Conservation (phyloP, 805 yeast species). For the Pichia nanzhaoensis region DNA sequence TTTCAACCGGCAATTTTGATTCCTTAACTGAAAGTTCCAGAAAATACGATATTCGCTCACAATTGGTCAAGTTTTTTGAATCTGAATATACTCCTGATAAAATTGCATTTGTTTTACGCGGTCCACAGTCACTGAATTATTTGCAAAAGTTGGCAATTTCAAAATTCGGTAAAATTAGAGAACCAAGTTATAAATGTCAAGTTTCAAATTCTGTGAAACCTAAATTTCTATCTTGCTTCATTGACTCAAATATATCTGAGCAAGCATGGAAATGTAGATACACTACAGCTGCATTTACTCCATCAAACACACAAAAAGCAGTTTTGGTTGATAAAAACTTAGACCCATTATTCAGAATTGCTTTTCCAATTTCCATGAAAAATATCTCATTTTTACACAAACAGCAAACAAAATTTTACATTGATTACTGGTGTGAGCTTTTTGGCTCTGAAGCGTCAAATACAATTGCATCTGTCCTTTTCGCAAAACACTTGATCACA, state of each 20-base stretch:
- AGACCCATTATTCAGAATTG: conserved; percentile 35
- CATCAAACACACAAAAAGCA: conserved; percentile 19
- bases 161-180: conserved; percentile 34
- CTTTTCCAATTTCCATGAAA: conserved; percentile 29
- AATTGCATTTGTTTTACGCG: conserved; percentile 53
- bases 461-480: conserved; percentile 40
- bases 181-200: neutral
- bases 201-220: neutral
- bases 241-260: conserved; percentile 9
- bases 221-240: no score
- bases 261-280: conserved; percentile 20
- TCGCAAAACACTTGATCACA: conserved; percentile 30
- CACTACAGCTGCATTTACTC: conserved; percentile 22
- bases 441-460: conserved; percentile 57
- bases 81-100: conserved; percentile 39
- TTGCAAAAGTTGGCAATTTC: conserved; percentile 45
- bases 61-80: conserved; percentile 35
- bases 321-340: conserved; percentile 33
- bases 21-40: conserved; percentile 37
- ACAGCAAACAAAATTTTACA: conserved; percentile 27
- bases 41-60: conserved; percentile 31
- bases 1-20: conserved; percentile 57
- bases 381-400: conserved; percentile 9
- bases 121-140: conserved; percentile 58
- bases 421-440: conserved; percentile 46